Evolutionary conservation across 257 asterid species (phyloP).

Genomic region (Penstemon davidsonii): DNA sequence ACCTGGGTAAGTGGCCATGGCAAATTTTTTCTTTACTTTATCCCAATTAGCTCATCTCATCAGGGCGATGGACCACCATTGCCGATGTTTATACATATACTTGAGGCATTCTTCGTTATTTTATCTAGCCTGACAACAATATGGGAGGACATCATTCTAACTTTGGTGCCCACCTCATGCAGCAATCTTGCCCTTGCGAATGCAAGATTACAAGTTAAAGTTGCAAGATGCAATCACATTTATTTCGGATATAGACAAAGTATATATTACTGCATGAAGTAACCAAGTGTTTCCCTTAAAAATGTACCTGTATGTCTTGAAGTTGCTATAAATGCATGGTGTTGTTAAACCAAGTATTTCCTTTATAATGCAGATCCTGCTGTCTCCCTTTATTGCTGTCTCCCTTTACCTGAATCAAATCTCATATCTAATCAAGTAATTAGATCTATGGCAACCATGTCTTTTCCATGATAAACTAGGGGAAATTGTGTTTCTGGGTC

Average conservation of each 20-base stretch:
- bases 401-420: background rate
- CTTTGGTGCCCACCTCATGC: background rate
- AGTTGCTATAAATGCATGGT: no score
- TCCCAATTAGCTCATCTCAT: slow-evolving; percentile 7
- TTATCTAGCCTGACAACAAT: slow-evolving; percentile 7
- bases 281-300: no score
- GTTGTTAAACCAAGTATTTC: no score
- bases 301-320: no score
- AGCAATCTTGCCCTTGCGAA: background rate
- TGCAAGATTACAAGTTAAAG: slow-evolving; percentile 4
- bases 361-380: background rate
- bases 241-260: slow-evolving; percentile 3
- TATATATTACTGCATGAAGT: background rate
- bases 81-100: slow-evolving; percentile 13
- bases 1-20: slow-evolving; percentile 44
- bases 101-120: background rate
- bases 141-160: background rate
- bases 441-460: background rate
- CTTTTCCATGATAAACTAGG: background rate
- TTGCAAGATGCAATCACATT: slow-evolving; percentile 6
- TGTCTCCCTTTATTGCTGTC: background rate
- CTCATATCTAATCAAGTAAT: background rate
- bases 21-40: background rate
- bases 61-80: slow-evolving; percentile 1
- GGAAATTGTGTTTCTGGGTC: background rate